Base-by-base conservation (phyloP, 2,329 filamentous ascomycete genomes). In the Stagonosporopsis rhizophila region DNA sequence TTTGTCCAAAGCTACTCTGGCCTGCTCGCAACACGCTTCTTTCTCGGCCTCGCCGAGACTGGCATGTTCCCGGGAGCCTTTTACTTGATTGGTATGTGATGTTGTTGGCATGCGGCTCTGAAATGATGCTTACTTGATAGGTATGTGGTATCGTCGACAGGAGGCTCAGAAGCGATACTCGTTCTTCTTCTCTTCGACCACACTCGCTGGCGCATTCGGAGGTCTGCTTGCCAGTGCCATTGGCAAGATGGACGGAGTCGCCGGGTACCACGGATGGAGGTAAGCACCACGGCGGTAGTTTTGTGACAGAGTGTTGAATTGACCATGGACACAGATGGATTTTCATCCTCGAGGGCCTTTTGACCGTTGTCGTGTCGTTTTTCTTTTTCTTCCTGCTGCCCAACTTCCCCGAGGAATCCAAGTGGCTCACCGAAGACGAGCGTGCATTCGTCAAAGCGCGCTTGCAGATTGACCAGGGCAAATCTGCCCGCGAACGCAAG, bases 91-190 rank as follows among this genome's bases (percentile, higher is more conserved):
- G 87, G 90, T 55, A 94, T 94, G 88, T 96, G 90, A 92, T 99
- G 98, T 68, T 87, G 88, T 57, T 86, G 94, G 57, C 82, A 82
- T 40, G 95, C 98, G 77, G 92, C 93, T 2, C 94, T 98, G 77
- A 91, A 92, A 69, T 87, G 95, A 27, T 97, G 93, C 78, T 90
- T 90, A 92, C 69, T 79, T 93, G 7, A 87, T 92, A 59, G 87
- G 90, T 55, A 94, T 94, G 88, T 96, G 90, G 92, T 99, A 98
- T 68, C 87, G 88, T 57, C 87, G 94, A 57, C 82, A 82, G 40
- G 95, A 98, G 77, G 92, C 93, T 2, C 94, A 98, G 77, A 91
- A 92, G 69, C 87, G 95, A 27, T 97, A 93, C 78, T 90, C 88
- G 15, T 93, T 98, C 81, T 98, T 98, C 82, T 98, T 98, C 81